Percentiles rank a stretch among this genome's conserved stretches.
These are phyloP conservation scores for Silybum marianum DNA, from an alignment of 129 eudicot genomes.

Conservation along the genomic window DNA sequence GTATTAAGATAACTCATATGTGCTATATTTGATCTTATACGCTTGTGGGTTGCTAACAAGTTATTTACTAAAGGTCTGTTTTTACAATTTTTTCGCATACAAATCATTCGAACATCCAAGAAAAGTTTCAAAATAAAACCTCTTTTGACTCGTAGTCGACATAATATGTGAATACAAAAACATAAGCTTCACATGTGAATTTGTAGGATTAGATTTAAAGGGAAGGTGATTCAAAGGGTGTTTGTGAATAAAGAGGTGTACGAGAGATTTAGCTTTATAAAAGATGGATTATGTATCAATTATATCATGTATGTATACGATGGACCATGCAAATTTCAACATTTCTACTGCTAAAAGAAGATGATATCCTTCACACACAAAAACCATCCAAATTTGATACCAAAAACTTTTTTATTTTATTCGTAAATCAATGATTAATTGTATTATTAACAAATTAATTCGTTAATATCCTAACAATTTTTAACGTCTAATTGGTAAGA, in stretches of 20 bases:
- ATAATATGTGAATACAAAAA: neutral
- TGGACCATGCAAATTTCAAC: neutral
- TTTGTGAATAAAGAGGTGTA: slow-evolving; percentile 26
- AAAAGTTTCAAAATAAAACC: neutral
- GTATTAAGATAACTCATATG: neutral
- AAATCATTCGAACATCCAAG: neutral
- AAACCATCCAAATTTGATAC: neutral
- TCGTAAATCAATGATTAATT: neutral
- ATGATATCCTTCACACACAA: neutral
- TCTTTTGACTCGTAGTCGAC: neutral
- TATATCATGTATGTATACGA: neutral
- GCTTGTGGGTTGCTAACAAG: neutral
- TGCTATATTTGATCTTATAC: neutral
- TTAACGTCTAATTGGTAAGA: too few relatives aligned
- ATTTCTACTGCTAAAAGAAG: neutral
- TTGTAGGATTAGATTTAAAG: slow-evolving; percentile 18
- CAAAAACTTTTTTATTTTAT: neutral
- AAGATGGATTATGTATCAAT: slow-evolving; percentile 24
- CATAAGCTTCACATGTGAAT: slow-evolving; percentile 3
- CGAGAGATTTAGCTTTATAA: slow-evolving; percentile 32
- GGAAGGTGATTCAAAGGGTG: neutral
- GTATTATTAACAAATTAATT: too few relatives aligned
- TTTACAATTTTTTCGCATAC: neutral
- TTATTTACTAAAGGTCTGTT: neutral
- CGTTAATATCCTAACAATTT: too few relatives aligned